Conservation (phyloP, 2,329 filamentous ascomycete genomes). For the Apiospora hydei region DNA sequence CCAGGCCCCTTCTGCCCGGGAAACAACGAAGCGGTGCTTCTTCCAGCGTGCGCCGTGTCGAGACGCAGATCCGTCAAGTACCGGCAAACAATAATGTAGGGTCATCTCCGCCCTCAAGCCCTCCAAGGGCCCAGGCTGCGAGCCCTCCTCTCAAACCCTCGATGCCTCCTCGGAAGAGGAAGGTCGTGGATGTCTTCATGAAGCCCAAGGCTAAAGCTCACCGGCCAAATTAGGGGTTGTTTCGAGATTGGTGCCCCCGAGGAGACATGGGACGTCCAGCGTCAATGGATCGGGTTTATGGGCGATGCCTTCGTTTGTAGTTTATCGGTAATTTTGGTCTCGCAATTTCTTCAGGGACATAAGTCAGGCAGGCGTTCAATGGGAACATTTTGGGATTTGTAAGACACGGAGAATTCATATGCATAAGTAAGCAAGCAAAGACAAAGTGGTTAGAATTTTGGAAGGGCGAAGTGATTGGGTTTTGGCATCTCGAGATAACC, state of each 20-base stretch:
- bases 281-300: not conserved
- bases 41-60: constrained; percentile 16
- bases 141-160: constrained; percentile 27
- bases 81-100: too few relatives aligned
- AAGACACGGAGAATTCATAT: not conserved
- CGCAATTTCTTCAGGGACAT: not conserved
- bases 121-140: constrained; percentile 26
- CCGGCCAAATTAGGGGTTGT: constrained; percentile 26
- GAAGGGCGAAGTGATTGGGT: not conserved
- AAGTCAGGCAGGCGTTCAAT: not conserved
- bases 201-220: constrained; percentile 49
- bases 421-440: not conserved
- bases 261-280: not conserved
- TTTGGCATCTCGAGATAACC: constrained; percentile 1
- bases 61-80: not conserved
- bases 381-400: not conserved
- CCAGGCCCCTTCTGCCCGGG: constrained; percentile 18
- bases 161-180: constrained; percentile 48
- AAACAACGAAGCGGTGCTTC: constrained; percentile 23
- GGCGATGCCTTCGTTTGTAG: not conserved
- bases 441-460: not conserved
- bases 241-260: not conserved
- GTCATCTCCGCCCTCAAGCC: constrained; percentile 23
- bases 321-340: not conserved
- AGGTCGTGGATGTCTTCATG: constrained; percentile 59